phyloP scores from a whole-genome alignment of 2,329 filamentous ascomycete species.

The Pleomassaria siparia region DNA sequence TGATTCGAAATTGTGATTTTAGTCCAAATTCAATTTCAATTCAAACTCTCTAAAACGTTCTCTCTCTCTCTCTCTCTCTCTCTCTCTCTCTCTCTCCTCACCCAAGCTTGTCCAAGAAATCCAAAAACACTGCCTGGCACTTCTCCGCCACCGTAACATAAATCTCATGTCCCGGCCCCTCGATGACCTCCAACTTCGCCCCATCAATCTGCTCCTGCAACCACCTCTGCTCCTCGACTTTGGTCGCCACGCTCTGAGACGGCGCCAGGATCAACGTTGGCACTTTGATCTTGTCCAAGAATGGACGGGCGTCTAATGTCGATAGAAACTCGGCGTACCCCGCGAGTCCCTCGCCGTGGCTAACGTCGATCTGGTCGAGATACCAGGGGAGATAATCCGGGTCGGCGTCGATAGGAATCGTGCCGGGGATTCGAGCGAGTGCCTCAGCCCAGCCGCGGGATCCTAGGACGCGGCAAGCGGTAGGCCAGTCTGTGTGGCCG shows the following conservation, averaged over 20 bases:
- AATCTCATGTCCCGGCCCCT: conserved; percentile 40
- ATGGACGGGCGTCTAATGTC: conserved; percentile 33
- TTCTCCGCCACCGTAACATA: conserved; percentile 31
- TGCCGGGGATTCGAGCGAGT: conserved; percentile 30
- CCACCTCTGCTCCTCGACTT: conserved; percentile 28
- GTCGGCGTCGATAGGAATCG: conserved; percentile 31
- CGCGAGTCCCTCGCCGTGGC: conserved; percentile 33
- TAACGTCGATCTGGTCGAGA: conserved; percentile 28
- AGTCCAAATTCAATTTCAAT: too few species aligned
- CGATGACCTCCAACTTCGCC: conserved; percentile 26
- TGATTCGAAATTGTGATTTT: conserved; percentile 16
- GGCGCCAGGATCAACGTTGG: conserved; percentile 39
- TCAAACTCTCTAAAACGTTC: neutral
- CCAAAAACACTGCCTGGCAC: conserved; percentile 33
- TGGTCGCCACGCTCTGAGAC: conserved; percentile 34
- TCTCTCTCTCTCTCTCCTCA: neutral
- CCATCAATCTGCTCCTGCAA: conserved; percentile 18
- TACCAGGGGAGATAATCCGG: conserved; percentile 36
- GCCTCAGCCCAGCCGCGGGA: conserved; percentile 36
- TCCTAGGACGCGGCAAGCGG: conserved; percentile 32
- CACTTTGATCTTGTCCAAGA: conserved; percentile 26
- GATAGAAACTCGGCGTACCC: conserved; percentile 39
- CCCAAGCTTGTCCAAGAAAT: conserved; percentile 36
- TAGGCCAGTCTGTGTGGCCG: conserved; percentile 26
- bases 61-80: too few species aligned